Evolutionary conservation across 2,329 filamentous ascomycete genomes (phyloP).

Genomic region (Dothistroma pini): DNA sequence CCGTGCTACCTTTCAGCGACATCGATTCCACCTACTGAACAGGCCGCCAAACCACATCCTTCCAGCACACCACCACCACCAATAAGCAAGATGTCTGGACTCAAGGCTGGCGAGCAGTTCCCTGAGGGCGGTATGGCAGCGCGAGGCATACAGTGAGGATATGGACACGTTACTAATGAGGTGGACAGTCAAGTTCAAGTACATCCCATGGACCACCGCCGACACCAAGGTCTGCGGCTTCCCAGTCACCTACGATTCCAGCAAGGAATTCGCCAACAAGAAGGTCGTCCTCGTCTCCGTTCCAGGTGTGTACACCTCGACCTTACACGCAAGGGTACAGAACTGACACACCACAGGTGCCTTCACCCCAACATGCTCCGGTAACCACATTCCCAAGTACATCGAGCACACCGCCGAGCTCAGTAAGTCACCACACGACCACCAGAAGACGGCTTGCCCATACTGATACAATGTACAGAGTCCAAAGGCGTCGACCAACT

Average conservation of each 20-base stretch:
- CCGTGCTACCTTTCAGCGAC: not conserved
- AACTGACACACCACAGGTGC: constrained; percentile 9
- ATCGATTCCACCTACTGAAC: not conserved
- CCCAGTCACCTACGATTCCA: constrained; percentile 18
- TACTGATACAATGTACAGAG: not conserved
- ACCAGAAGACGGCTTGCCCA: not conserved
- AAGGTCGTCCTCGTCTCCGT: constrained; percentile 23
- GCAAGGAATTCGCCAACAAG: constrained; percentile 23
- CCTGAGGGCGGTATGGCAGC: constrained; percentile 20
- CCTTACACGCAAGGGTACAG: not conserved
- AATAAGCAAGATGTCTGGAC: constrained; percentile 12
- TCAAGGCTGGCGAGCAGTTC: constrained; percentile 22
- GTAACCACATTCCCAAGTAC: constrained; percentile 22
- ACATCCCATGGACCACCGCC: constrained; percentile 22
- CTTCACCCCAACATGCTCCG: constrained; percentile 25
- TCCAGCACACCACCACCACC: not conserved
- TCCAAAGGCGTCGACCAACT: constrained; percentile 22
- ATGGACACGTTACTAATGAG: constrained; percentile 4
- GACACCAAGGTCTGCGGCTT: constrained; percentile 23
- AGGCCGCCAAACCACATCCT: not conserved
- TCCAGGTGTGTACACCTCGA: constrained; percentile 6
- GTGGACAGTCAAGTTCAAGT: constrained; percentile 24
- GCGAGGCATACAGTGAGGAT: not conserved
- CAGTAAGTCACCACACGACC: constrained; percentile 7
- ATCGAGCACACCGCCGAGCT: constrained; percentile 20